Percentiles rank a stretch among this genome's conserved stretches.
These are phyloP conservation scores for Trypanosoma boissoni DNA, from an alignment of 208 protist genomes.

Conservation along the genomic window DNA sequence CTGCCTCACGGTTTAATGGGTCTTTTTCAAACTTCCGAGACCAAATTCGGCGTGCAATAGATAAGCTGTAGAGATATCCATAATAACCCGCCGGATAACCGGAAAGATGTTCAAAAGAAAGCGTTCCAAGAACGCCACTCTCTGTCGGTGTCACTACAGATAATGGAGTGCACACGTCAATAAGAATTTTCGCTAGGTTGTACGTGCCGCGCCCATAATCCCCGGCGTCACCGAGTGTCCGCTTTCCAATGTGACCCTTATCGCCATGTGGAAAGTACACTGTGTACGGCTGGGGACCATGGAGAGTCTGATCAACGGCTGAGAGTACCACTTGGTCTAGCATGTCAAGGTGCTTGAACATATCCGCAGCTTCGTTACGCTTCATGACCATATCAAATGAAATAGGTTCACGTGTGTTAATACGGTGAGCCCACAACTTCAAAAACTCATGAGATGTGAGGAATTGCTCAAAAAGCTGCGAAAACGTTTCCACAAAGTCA, in stretches of 20 bases:
- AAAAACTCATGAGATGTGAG: slow-evolving; percentile 89
- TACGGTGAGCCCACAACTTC: slow-evolving; percentile 83
- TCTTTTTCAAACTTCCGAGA: slow-evolving; percentile 84
- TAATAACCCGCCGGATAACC: slow-evolving; percentile 92
- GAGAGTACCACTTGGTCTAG: slow-evolving; percentile 88
- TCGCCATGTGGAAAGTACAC: slow-evolving; percentile 83
- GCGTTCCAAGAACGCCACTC: slow-evolving; percentile 57
- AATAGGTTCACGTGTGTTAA: slow-evolving; percentile 85
- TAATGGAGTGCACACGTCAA: slow-evolving; percentile 76
- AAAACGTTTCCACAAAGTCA: slow-evolving; percentile 94
- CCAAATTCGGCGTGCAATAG: slow-evolving; percentile 88
- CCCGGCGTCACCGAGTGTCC: slow-evolving; percentile 67
- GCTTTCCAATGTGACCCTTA: slow-evolving; percentile 70
- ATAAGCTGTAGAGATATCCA: slow-evolving; percentile 91
- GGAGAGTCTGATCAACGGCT: slow-evolving; percentile 81
- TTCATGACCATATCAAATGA: slow-evolving; percentile 87
- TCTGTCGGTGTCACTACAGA: slow-evolving; percentile 73
- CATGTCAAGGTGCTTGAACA: slow-evolving; percentile 88
- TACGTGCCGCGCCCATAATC: slow-evolving; percentile 77
- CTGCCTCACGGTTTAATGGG: slow-evolving; percentile 83
- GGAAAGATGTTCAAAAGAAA: slow-evolving; percentile 89
- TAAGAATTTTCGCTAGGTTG: slow-evolving; percentile 78
- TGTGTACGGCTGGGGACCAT: slow-evolving; percentile 85
- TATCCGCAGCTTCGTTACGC: slow-evolving; percentile 76
- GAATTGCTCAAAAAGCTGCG: slow-evolving; percentile 93